Evolutionary conservation across 2,329 filamentous ascomycete species (phyloP).

Genomic region (Alternaria gansuensis): DNA sequence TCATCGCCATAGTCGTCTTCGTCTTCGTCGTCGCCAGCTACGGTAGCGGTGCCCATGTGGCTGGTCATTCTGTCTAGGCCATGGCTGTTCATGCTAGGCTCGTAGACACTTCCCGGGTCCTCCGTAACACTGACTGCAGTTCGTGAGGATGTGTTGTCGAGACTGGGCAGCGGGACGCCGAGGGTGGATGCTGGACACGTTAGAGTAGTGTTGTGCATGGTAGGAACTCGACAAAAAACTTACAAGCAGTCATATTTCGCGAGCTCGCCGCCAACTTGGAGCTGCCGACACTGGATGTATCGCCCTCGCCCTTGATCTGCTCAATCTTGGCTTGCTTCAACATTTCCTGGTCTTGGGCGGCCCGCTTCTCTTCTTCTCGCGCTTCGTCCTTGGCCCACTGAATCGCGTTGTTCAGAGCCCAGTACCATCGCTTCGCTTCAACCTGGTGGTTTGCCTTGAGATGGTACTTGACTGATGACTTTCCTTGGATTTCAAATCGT

Average conservation of each 20-base stretch:
- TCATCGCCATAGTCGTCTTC: constrained; percentile 83
- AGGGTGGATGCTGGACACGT: constrained; percentile 53
- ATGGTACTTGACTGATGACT: constrained; percentile 98
- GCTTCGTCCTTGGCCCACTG: constrained; percentile 98
- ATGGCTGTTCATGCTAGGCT: constrained; percentile 65
- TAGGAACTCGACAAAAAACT: constrained; percentile 1
- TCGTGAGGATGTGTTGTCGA: constrained; percentile 42
- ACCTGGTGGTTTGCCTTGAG: constrained; percentile 98
- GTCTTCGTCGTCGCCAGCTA: constrained; percentile 68
- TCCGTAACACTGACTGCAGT: constrained; percentile 61
- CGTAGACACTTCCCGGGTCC: constrained; percentile 66
- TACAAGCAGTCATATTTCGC: constrained; percentile 45
- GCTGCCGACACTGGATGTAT: constrained; percentile 52
- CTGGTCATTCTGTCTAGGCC: constrained; percentile 61
- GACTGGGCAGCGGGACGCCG: constrained; percentile 59
- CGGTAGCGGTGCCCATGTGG: constrained; percentile 58
- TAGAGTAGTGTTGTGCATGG: constrained; percentile 12
- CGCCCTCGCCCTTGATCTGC: constrained; percentile 61
- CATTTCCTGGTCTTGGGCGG: constrained; percentile 76
- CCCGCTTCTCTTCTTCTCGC: constrained; percentile 83
- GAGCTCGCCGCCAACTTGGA: constrained; percentile 39
- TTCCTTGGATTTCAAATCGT: constrained; percentile 96
- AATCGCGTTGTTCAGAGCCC: constrained; percentile 98
- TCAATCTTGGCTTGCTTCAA: constrained; percentile 80
- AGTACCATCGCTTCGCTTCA: constrained; percentile 98